phyloP scores from a whole-genome alignment of 2,329 filamentous ascomycete genomes.

The Ceratocystis smalleyi region DNA sequence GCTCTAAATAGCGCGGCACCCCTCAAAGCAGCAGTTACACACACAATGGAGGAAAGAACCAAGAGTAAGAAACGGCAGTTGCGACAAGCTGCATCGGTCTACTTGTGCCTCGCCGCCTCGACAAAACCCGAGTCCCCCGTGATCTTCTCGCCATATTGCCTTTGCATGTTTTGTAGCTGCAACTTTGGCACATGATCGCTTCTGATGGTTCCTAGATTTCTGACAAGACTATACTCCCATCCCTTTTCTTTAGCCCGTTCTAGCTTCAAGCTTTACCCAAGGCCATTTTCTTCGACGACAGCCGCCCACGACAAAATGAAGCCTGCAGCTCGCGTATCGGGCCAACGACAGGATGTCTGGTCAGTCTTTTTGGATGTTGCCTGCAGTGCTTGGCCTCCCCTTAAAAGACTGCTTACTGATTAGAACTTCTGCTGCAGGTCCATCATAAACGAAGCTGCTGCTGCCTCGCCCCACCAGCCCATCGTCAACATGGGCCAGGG shows the following conservation, averaged over 20 bases:
- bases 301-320: conserved; percentile 32
- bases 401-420: not conserved
- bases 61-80: not conserved
- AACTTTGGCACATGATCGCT: not conserved
- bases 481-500: conserved; percentile 52
- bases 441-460: conserved; percentile 51
- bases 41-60: not conserved
- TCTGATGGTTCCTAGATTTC: not conserved
- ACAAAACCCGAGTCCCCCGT: not conserved
- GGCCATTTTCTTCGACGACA: conserved; percentile 10
- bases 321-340: conserved; percentile 35
- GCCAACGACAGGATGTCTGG: conserved; percentile 39
- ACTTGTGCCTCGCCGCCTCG: not conserved
- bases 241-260: not conserved
- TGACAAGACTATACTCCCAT: not conserved
- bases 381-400: not conserved
- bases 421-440: conserved; percentile 30
- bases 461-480: conserved; percentile 45
- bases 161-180: not conserved
- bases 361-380: conserved; percentile 23
- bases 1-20: not conserved
- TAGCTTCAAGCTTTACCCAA: not conserved
- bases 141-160: not conserved
- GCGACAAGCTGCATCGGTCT: not conserved
- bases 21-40: not conserved